phyloP scores from a whole-genome alignment of 2,329 filamentous ascomycete genomes.

The Colletotrichum endophyticum region DNA sequence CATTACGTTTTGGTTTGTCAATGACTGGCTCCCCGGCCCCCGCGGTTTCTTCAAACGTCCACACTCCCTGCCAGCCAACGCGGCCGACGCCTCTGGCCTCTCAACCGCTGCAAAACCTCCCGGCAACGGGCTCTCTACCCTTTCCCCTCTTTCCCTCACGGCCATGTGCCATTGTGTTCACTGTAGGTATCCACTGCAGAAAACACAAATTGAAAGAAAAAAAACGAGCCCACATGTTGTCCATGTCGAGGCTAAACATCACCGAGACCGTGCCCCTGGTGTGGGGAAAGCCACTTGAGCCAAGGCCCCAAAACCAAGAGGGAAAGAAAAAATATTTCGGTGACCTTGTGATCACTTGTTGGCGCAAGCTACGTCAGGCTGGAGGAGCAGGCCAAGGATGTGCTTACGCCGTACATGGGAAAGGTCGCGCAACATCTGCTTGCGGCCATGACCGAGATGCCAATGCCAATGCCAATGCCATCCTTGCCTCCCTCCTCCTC shows the following conservation, averaged over 20 bases:
- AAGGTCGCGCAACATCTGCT: constrained; percentile 16
- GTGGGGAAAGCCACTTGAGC: constrained; percentile 1
- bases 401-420: constrained; percentile 14
- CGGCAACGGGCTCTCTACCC: background rate
- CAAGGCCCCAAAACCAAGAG: background rate
- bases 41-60: background rate
- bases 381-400: constrained; percentile 12
- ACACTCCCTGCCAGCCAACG: background rate
- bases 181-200: background rate
- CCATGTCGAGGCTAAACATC: background rate
- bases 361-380: constrained; percentile 8
- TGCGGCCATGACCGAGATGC: background rate
- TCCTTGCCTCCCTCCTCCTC: background rate
- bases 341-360: constrained; percentile 21
- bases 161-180: background rate
- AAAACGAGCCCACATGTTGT: background rate
- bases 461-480: background rate
- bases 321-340: constrained; percentile 13
- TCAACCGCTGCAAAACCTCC: background rate
- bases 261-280: background rate
- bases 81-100: background rate
- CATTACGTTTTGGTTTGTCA: constrained; percentile 24
- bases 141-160: background rate
- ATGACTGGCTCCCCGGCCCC: background rate
- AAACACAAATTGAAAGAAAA: background rate